Percentiles rank a stretch among this genome's conserved stretches.
Conservation (phyloP, 2,329 filamentous ascomycete species). For the Fusarium napiforme region DNA sequence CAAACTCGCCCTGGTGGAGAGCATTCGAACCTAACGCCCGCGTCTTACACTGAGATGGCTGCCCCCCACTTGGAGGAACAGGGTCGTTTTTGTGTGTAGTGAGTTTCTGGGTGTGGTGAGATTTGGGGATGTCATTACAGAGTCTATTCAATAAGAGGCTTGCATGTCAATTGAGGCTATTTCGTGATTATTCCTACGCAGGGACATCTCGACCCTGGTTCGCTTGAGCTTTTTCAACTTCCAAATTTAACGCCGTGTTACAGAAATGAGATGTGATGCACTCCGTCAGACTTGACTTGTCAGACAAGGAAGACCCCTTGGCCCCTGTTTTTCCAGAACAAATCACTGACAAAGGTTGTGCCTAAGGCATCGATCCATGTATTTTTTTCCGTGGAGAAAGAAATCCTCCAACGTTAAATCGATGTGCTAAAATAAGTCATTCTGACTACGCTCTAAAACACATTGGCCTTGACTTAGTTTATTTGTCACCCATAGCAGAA, state of each 20-base stretch:
- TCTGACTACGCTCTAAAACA: too few species aligned
- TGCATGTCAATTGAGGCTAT: slow-evolving; percentile 12
- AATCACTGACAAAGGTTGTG: slow-evolving; percentile 12
- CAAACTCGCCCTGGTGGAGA: slow-evolving; percentile 36
- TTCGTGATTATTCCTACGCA: background rate
- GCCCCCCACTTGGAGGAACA: slow-evolving; percentile 31
- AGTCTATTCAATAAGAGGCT: slow-evolving; percentile 26
- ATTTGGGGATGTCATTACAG: slow-evolving; percentile 7
- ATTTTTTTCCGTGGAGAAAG: background rate
- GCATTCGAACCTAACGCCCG: slow-evolving; percentile 30
- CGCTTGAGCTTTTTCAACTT: background rate
- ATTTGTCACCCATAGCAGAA: too few species aligned
- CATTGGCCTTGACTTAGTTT: too few species aligned
- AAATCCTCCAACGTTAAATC: too few species aligned
- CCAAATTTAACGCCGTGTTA: slow-evolving; percentile 11
- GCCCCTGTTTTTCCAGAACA: slow-evolving; percentile 37
- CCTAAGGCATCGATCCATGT: slow-evolving; percentile 18
- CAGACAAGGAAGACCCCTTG: slow-evolving; percentile 15
- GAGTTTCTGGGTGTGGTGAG: slow-evolving; percentile 14
- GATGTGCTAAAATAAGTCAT: too few species aligned
- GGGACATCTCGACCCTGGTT: slow-evolving; percentile 9
- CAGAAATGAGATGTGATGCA: slow-evolving; percentile 25
- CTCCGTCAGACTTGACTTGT: slow-evolving; percentile 9
- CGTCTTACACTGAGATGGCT: slow-evolving; percentile 37
- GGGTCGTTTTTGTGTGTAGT: slow-evolving; percentile 20